These are phyloP conservation scores for Boletus coffeatus DNA, from an alignment of 1,284 basidiomycete genomes.

Conservation along the genomic window DNA sequence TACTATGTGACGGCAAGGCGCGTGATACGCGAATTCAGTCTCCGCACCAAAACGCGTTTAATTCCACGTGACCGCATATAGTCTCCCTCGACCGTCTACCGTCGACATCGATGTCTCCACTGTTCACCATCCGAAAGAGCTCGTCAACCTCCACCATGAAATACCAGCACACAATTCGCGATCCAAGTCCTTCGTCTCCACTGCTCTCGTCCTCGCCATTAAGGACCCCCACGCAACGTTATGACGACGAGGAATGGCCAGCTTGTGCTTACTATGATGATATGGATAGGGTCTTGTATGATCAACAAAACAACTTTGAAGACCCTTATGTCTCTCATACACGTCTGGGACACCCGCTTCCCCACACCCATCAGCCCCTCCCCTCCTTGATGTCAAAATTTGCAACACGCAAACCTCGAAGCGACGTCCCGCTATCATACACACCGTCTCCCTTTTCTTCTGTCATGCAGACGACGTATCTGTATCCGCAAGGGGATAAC, in stretches of 20 bases:
- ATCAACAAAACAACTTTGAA: neutral
- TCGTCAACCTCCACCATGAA: constrained; percentile 16
- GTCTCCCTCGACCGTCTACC: constrained; percentile 12
- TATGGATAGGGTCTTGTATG: neutral
- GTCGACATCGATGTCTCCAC: constrained; percentile 22
- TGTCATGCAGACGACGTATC: neutral
- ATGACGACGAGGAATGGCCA: constrained; percentile 8
- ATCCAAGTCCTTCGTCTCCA: constrained; percentile 14
- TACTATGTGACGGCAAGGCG: constrained; percentile 10
- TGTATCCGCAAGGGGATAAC: constrained; percentile 11
- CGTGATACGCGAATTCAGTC: constrained; percentile 23
- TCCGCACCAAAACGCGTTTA: constrained; percentile 35
- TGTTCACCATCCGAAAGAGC: constrained; percentile 17
- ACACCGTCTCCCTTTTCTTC: constrained; percentile 2
- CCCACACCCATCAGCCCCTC: constrained; percentile 10
- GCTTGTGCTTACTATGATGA: neutral
- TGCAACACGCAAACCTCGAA: constrained; percentile 1
- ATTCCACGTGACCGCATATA: constrained; percentile 31
- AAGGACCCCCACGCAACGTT: constrained; percentile 10
- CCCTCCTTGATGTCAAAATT: constrained; percentile 21
- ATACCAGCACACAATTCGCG: neutral
- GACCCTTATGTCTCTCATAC: constrained; percentile 5
- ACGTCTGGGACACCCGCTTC: neutral
- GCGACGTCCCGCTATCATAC: neutral
- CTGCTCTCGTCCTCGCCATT: constrained; percentile 16